Base-by-base conservation (phyloP, 2,329 filamentous ascomycete species). In the Arthrobotrys pseudoclavata region DNA sequence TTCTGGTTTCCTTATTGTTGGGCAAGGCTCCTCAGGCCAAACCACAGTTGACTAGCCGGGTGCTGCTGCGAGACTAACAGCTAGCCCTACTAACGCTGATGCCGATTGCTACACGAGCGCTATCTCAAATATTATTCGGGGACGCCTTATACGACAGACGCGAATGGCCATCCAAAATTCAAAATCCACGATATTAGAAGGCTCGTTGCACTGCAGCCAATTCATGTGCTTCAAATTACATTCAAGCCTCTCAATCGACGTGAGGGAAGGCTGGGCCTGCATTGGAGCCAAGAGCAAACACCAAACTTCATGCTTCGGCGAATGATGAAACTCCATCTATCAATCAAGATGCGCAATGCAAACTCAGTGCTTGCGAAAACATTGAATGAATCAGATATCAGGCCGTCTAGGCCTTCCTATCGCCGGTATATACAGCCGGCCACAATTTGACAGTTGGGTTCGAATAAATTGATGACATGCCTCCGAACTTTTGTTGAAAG, bases 341-440 rank as follows among this genome's bases (percentile, higher is more conserved):
- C n/a, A n/a, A n/a, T n/a, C n/a, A n/a, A n/a, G n/a, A n/a, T n/a
- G n/a, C n/a, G 42, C n/a, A 45, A 45, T 53, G 47, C 47, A 24
- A 26, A 50, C 20, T 9, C 10, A 24, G 20, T 50, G 47, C 15
- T 24, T 40, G 57, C 48, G 37, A 64, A 57, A 45, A 18, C 9
- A 61, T 9, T 7, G 13, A 45, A 45, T 20, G 18, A 31, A 40
- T 52, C 69, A 72, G 60, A 57, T 50, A 40, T 52, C 69, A 72
- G 69, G 69, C 69, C 60, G 9, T 66, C 22, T 50, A 72, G 69
- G 60, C 69, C 68, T 55, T 57, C 60, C 13, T 1, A 13, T 20
- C 18, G 26, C 31, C n/a, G n/a, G 29, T 34, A 37, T 34, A 34
- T 57, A 45, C 26, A 13, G 12, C 9, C 20, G n/a, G 29, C 29